Evolutionary conservation across 176 grass and related monocot genomes (phyloP).

Genomic region (Carex kokanica): DNA sequence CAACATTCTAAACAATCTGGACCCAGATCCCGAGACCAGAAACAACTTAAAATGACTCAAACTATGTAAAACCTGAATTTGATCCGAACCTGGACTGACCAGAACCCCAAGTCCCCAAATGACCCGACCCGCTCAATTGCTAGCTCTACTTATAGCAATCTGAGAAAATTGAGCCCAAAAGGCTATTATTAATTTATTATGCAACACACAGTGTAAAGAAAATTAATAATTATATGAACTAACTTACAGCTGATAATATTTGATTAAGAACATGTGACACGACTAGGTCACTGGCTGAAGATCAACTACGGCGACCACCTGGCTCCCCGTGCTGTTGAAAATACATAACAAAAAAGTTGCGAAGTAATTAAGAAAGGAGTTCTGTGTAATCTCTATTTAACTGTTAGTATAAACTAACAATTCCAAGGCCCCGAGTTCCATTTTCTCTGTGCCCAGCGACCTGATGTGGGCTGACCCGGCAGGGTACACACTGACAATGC

Average conservation of each 20-base stretch:
- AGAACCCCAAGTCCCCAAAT: neutral
- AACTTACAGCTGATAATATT: slow-evolving; percentile 51
- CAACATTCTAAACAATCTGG: neutral
- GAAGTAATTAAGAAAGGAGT: neutral
- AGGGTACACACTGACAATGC: slow-evolving; percentile 57
- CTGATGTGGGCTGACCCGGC: slow-evolving; percentile 61
- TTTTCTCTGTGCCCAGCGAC: slow-evolving; percentile 57
- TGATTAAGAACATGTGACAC: slow-evolving; percentile 51
- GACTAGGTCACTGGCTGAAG: slow-evolving; percentile 52
- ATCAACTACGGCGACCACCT: slow-evolving; percentile 55
- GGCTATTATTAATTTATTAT: neutral
- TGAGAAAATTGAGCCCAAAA: neutral
- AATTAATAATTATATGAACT: neutral
- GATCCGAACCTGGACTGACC: neutral
- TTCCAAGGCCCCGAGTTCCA: slow-evolving; percentile 72
- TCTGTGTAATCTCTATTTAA: neutral
- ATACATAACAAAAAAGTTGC: neutral
- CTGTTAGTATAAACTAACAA: slow-evolving; percentile 39
- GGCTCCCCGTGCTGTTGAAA: slow-evolving; percentile 45
- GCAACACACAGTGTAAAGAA: neutral
- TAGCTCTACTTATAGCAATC: no score
- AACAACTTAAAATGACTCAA: neutral
- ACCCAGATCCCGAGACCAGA: neutral
- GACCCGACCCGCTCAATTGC: no score
- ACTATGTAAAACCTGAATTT: no score